These are phyloP conservation scores for Mycotypha africana DNA, from an alignment of 371 early-diverging fungal genomes.

Conservation along the genomic window DNA sequence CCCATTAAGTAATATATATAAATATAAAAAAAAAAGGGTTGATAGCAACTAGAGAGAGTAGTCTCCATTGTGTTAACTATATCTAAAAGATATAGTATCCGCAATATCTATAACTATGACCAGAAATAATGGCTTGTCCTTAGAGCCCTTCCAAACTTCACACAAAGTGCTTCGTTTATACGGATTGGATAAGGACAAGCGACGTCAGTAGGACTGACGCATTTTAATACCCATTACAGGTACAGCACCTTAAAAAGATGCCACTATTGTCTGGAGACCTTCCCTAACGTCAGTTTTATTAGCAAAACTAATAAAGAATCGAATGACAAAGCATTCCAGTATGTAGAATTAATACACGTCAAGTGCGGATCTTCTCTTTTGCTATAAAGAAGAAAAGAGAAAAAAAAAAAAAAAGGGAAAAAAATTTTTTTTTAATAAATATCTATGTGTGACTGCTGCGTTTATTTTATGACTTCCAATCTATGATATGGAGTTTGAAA, in stretches of 20 bases:
- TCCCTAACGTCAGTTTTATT: constrained; percentile 26
- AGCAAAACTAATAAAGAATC: constrained; percentile 8
- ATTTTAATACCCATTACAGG: constrained; percentile 17
- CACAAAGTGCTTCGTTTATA: too few relatives aligned
- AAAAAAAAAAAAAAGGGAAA: background rate
- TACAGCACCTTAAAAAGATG: constrained; percentile 6
- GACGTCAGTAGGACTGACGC: constrained; percentile 7
- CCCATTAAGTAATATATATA: constrained; percentile 7
- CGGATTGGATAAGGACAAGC: constrained; percentile 5
- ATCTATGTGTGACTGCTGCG: too few relatives aligned
- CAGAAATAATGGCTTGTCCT: constrained; percentile 10
- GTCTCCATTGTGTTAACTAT: constrained; percentile 29
- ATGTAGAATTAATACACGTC: constrained; percentile 16
- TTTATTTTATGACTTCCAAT: too few relatives aligned
- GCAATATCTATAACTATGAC: constrained; percentile 28
- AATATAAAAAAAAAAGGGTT: constrained; percentile 9
- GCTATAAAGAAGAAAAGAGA: constrained; percentile 12
- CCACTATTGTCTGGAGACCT: constrained; percentile 22
- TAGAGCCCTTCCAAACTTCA: constrained; percentile 8
- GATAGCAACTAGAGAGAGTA: constrained; percentile 26
- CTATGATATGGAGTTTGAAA: too few relatives aligned
- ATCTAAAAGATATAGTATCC: constrained; percentile 15
- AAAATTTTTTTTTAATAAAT: background rate
- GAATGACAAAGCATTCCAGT: constrained; percentile 21
- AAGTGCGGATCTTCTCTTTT: constrained; percentile 27